Conservation (phyloP, 2,329 filamentous ascomycete species). For the Fusarium albidum region DNA sequence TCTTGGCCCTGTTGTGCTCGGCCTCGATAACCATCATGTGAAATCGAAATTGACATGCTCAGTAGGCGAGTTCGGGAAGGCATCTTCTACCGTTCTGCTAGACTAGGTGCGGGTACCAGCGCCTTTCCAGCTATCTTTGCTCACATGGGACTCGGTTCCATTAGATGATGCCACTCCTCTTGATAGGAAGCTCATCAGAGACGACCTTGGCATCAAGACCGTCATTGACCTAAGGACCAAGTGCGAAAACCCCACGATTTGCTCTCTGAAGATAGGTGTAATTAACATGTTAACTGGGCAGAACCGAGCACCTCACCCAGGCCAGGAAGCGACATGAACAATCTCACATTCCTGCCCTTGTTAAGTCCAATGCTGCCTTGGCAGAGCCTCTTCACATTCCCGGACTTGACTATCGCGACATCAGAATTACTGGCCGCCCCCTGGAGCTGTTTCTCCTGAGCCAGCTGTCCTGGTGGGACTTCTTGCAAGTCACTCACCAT, state of each 20-base stretch:
- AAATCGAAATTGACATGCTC: slow-evolving; percentile 2
- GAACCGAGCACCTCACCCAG: slow-evolving; percentile 77
- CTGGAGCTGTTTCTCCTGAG: slow-evolving; percentile 75
- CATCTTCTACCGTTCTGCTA: slow-evolving; percentile 73
- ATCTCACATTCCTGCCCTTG: slow-evolving; percentile 49
- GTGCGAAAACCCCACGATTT: slow-evolving; percentile 51
- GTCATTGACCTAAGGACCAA: slow-evolving; percentile 83
- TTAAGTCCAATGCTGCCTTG: slow-evolving; percentile 55
- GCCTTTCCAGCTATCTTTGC: background rate
- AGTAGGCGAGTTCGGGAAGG: slow-evolving; percentile 64
- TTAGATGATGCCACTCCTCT: slow-evolving; percentile 73
- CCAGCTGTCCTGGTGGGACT: slow-evolving; percentile 72
- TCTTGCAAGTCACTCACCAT: slow-evolving; percentile 58
- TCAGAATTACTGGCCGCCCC: slow-evolving; percentile 76
- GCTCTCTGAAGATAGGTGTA: background rate
- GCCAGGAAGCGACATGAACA: slow-evolving; percentile 66
- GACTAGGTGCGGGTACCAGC: slow-evolving; percentile 55
- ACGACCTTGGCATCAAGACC: slow-evolving; percentile 71
- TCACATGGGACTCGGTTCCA: slow-evolving; percentile 14
- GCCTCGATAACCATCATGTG: background rate
- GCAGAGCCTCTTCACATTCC: slow-evolving; percentile 68
- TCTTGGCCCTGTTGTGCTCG: background rate
- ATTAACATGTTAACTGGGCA: slow-evolving; percentile 43
- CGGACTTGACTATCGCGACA: slow-evolving; percentile 68
- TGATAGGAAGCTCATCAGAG: slow-evolving; percentile 68